Conservation (phyloP, 495 filamentous ascomycete species). For the Aspergillus asperescens region DNA sequence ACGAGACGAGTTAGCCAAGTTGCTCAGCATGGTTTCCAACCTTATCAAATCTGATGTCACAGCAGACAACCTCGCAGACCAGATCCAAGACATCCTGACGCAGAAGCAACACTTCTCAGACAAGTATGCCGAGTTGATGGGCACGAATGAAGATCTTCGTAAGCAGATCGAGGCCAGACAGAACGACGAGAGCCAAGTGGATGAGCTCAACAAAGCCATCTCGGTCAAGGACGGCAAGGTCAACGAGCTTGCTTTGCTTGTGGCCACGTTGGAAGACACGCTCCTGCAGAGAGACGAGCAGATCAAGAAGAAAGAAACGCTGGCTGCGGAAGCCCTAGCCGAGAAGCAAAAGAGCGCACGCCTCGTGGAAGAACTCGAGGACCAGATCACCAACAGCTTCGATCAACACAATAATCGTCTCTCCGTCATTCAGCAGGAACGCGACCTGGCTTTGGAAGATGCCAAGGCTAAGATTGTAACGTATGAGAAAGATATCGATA, state of each 20-base stretch:
- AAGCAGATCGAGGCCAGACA: conserved; percentile 51
- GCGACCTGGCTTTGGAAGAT: conserved; percentile 45
- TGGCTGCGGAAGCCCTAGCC: conserved; percentile 52
- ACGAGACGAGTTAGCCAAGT: conserved; percentile 60
- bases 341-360: conserved; percentile 81
- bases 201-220: conserved; percentile 34
- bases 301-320: conserved; percentile 62
- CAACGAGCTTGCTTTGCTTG: conserved; percentile 48
- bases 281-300: conserved; percentile 65
- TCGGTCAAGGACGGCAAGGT: conserved; percentile 41
- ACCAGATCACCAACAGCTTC: conserved; percentile 90
- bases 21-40: conserved; percentile 48
- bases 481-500: conserved; percentile 50
- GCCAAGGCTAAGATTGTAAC: conserved; percentile 40
- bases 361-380: conserved; percentile 91
- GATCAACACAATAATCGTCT: conserved; percentile 89
- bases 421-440: conserved; percentile 58
- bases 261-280: conserved; percentile 54
- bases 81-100: conserved; percentile 44
- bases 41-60: conserved; percentile 48
- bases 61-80: conserved; percentile 38
- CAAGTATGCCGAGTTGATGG: conserved; percentile 42
- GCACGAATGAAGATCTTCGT: conserved; percentile 37
- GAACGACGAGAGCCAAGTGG: conserved; percentile 37
- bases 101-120: conserved; percentile 44